phyloP scores from a whole-genome alignment of 768 basidiomycete genomes.

The Phylloporus sp. region DNA sequence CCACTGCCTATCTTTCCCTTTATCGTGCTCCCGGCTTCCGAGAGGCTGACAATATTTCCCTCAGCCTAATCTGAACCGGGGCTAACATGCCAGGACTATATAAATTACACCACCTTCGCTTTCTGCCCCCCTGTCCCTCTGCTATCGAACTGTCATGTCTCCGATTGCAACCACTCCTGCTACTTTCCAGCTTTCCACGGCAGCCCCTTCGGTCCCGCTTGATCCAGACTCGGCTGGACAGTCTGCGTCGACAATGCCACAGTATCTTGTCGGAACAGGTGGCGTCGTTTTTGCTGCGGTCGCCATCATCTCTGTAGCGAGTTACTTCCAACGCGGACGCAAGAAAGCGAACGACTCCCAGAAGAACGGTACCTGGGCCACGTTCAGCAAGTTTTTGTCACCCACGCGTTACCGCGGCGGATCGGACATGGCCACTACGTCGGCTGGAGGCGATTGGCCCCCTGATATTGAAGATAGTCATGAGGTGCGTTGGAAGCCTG shows the following conservation, averaged over 20 bases:
- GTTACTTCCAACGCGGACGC: slow-evolving; percentile 16
- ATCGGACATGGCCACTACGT: not conserved
- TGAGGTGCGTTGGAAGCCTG: slow-evolving; percentile 1
- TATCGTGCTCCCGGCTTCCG: not conserved
- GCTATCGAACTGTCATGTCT: slow-evolving; percentile 12
- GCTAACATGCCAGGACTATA: slow-evolving; percentile 6
- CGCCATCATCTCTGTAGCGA: slow-evolving; percentile 7
- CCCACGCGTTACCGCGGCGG: slow-evolving; percentile 1
- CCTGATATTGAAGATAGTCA: slow-evolving; percentile 9
- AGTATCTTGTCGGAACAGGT: slow-evolving; percentile 8
- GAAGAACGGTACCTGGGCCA: slow-evolving; percentile 4
- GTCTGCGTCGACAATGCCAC: not conserved
- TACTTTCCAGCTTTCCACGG: not conserved
- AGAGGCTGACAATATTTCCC: slow-evolving; percentile 9
- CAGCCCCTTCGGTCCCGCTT: slow-evolving; percentile 2
- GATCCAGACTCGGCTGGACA: not conserved
- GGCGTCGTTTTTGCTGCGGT: slow-evolving; percentile 13
- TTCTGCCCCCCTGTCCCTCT: not conserved
- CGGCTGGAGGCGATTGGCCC: not conserved
- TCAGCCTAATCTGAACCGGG: slow-evolving; percentile 4
- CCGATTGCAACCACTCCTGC: slow-evolving; percentile 13
- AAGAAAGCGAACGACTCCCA: not conserved
- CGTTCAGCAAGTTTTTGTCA: slow-evolving; percentile 5
- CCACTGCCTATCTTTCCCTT: not conserved
- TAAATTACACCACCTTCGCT: not conserved